Evolutionary conservation across 495 filamentous ascomycete species (phyloP), one percentile per base, ranked within the genome.

Genomic region (Podospora fimiseda): DNA sequence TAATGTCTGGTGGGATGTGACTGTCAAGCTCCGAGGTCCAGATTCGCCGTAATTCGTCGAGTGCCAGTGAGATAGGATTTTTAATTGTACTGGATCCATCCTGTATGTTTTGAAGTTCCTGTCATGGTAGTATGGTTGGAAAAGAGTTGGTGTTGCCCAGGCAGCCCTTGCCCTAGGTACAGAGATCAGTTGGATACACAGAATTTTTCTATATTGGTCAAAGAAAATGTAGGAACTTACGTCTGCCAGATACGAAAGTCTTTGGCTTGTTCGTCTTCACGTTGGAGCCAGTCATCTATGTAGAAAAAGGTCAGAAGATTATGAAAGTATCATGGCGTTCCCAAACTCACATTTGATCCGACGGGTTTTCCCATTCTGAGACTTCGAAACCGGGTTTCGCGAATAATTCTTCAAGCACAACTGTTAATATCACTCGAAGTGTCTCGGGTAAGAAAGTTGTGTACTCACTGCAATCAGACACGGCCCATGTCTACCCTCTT

Each of bases 211-310:
- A 43, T 8, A 9, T 33, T 51, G 15, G 23, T 14, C n/a, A 9
- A 27, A 40, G 11, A 33, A 43, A 24, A 45, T 48, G 24, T 15
- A 30, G n/a, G 5, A 9, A 16, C 64, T 59, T 62, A 74, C 72
- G 70, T 74, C 68, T 80, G 71, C 75, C 74, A 79, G 3, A 66
- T 61, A 51, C 69, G 70, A 14, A 79, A 42, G 55, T 77, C 75
- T 16, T 66, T 60, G 5, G 58, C 45, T n/a, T 65, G 60, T 21
- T 71, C 60, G 27, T 72, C 70, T n/a, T 58, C 55, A 19, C 50
- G 36, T 20, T 58, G 55, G 9, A 58, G 50, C 27, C 44, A 58
- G 13, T 58, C 55, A 18, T 47, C 55, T 53, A 20, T 45, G 19
- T 45, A 19, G n/a, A 15, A 20, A 22, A 14, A 23, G 11, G 40